Evolutionary conservation across 345 rosid species (phyloP).

Genomic region (Garcia nutans): DNA sequence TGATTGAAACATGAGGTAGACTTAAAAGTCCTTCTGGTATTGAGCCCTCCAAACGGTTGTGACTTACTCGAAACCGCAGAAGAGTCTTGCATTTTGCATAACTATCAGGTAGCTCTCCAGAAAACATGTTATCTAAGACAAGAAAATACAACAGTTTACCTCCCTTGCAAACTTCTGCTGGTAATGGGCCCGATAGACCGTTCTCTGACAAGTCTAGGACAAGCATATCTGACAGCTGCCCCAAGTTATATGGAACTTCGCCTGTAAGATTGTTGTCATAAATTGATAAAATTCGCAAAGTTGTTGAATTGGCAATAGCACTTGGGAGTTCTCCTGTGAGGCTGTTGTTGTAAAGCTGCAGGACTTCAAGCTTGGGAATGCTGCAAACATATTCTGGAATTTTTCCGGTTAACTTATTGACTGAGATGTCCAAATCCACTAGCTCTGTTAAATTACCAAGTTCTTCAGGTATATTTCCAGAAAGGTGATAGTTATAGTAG

Average conservation of each 20-base stretch:
- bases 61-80: constrained; percentile 72
- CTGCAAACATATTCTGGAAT: constrained; percentile 76
- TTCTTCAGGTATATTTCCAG: constrained; percentile 74
- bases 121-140: constrained; percentile 60
- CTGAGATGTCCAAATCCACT: constrained; percentile 80
- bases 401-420: constrained; percentile 62
- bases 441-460: constrained; percentile 87
- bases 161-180: constrained; percentile 59
- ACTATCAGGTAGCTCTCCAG: constrained; percentile 61
- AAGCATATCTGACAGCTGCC: constrained; percentile 48
- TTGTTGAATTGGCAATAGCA: constrained; percentile 56
- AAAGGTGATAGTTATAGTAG: constrained; percentile 60
- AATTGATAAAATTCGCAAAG: constrained; percentile 59
- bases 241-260: constrained; percentile 65
- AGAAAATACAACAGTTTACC: constrained; percentile 79
- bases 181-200: constrained; percentile 66
- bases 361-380: constrained; percentile 65
- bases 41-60: constrained; percentile 59
- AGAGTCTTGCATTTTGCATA: constrained; percentile 66
- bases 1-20: constrained; percentile 82
- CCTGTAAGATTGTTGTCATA: constrained; percentile 76
- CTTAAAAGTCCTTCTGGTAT: constrained; percentile 61
- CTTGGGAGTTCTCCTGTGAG: constrained; percentile 77
- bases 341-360: constrained; percentile 94
- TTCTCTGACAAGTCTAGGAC: constrained; percentile 84